A percentile compares a stretch with the other conserved stretches of the same genome.
Conservation (phyloP, 2,329 filamentous ascomycete genomes). For the Aureobasidium sp. region DNA sequence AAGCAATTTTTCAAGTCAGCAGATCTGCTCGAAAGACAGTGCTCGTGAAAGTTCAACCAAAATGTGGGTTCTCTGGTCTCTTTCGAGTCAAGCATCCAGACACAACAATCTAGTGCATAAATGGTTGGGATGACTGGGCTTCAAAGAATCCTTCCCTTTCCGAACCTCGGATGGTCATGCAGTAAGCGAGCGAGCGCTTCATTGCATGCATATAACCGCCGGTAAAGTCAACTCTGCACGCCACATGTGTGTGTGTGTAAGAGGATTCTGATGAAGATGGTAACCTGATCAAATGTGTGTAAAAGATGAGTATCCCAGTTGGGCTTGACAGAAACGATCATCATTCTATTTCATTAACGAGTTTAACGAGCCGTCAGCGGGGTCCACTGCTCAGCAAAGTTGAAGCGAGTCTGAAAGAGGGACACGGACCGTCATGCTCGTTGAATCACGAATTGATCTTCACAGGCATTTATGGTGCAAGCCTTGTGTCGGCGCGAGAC, state of each 20-base stretch:
- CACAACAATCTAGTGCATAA: background rate
- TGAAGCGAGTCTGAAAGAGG: slow-evolving; percentile 7
- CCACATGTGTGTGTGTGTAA: too few species aligned
- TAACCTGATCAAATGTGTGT: too few species aligned
- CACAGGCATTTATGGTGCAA: slow-evolving; percentile 1
- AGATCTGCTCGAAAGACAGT: background rate
- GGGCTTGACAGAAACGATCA: too few species aligned
- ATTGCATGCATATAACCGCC: background rate
- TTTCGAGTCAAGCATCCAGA: background rate
- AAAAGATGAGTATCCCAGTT: too few species aligned
- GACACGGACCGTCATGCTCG: background rate
- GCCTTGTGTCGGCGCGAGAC: background rate
- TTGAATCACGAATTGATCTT: background rate
- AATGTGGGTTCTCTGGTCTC: background rate
- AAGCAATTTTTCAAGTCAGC: background rate
- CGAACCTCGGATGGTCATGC: background rate
- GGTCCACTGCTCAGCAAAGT: slow-evolving; percentile 5
- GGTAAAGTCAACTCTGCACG: too few species aligned
- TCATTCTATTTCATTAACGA: too few species aligned
- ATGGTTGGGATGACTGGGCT: background rate
- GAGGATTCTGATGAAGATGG: too few species aligned
- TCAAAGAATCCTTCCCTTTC: background rate
- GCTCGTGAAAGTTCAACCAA: background rate
- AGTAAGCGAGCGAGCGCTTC: background rate
- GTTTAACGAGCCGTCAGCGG: background rate